Conservation (phyloP, 129 eudicot genomes). For the Flaveria trinervia region DNA sequence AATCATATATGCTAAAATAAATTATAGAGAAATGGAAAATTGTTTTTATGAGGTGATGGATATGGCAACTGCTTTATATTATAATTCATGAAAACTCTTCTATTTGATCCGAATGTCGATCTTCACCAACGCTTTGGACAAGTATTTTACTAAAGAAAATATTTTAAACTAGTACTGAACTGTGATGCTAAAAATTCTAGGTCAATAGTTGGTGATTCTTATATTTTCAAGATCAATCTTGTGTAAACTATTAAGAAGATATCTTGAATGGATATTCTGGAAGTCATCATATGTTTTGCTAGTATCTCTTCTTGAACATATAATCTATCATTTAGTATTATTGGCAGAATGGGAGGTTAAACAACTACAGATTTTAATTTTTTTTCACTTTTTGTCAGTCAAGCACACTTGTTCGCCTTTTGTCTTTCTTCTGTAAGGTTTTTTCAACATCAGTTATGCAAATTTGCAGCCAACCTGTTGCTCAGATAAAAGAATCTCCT, state of each 20-base stretch:
- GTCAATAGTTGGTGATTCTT: background rate
- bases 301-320: background rate
- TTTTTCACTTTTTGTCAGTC: background rate
- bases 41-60: no score
- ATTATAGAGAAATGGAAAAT: no score
- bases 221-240: background rate
- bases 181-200: background rate
- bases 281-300: background rate
- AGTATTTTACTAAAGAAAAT: background rate
- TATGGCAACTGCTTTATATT: background rate
- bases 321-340: background rate
- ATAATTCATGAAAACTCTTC: background rate
- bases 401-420: background rate
- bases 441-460: constrained; percentile 26
- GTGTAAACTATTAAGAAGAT: background rate
- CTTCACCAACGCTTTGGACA: background rate
- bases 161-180: background rate
- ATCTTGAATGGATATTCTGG: background rate
- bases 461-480: constrained; percentile 36
- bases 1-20: no score
- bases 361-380: background rate
- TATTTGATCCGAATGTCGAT: background rate
- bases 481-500: constrained; percentile 43
- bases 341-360: background rate
- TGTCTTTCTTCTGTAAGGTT: constrained; percentile 10